phyloP scores from a whole-genome alignment of 371 early-diverging fungal genomes.

The Dichotomocladium elegans region DNA sequence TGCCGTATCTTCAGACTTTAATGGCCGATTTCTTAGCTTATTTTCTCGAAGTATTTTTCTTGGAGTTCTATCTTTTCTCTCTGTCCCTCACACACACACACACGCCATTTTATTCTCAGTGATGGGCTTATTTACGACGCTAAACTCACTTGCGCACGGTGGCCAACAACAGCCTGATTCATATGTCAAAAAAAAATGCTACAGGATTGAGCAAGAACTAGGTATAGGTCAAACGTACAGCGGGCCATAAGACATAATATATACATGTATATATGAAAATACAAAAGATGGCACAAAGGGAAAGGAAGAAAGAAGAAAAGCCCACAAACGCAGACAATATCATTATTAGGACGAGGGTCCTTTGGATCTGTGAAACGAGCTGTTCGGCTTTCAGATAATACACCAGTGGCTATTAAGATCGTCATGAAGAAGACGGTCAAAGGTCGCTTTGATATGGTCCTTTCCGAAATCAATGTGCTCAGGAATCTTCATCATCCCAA shows the following conservation, averaged over 20 bases:
- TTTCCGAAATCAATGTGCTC: constrained; percentile 67
- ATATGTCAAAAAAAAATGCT: constrained; percentile 65
- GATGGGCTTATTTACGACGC: constrained; percentile 13
- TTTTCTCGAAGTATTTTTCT: no score
- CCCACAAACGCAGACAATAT: background rate
- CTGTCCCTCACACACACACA: background rate
- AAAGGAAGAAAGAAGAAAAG: no score
- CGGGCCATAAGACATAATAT: background rate
- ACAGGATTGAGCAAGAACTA: constrained; percentile 54
- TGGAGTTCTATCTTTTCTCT: background rate
- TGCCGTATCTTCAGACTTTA: no score
- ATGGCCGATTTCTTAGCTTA: no score
- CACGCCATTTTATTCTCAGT: no score
- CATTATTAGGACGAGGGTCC: constrained; percentile 60
- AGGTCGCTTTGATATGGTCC: constrained; percentile 68
- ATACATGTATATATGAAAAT: no score
- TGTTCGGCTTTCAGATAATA: constrained; percentile 41
- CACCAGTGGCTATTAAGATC: constrained; percentile 72
- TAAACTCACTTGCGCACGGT: constrained; percentile 11
- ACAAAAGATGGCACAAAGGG: background rate
- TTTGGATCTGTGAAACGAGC: constrained; percentile 77
- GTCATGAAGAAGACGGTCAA: constrained; percentile 64
- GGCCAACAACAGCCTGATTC: constrained; percentile 11
- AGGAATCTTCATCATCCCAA: constrained; percentile 71
- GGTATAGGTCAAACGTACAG: constrained; percentile 30